Evolutionary conservation across 371 early-diverging fungal species (phyloP), one percentile per base, ranked within the genome.

Genomic region (Fennellomyces sp.): DNA sequence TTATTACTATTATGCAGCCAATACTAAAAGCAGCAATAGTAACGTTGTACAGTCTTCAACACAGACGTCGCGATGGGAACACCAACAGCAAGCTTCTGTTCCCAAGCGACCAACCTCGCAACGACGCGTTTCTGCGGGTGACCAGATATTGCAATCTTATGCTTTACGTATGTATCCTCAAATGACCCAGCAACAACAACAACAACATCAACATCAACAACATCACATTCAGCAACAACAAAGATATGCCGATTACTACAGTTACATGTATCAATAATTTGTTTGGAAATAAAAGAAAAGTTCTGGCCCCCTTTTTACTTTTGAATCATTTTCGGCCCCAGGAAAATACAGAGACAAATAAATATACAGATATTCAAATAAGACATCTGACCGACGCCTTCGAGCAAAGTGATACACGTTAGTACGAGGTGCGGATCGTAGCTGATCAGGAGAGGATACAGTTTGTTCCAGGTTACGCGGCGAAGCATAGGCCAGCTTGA

Each of bases 261-360:
- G 12, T 45, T 54, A 54, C 10, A 54, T 54, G 39, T 54, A 54
- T 35, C 35, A 39, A 7, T 23, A 54, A 54, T 35, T 28, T 28
- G 13, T 10, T 1, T n/a, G n/a, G 19, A 13, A 3, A 41, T n/a
- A 41, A 13, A 41, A 17, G 6, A 41, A 41, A 41, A 41, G 23
- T 45, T 8, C 23, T 45, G 17, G 19, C 23, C 23, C 23, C 23
- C 23, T 33, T 6, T 33, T 33, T 33, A 8, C 13, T 33, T 21
- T 45, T 45, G 17, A 23, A 45, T 21, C 5, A 45, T 8, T 45
- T 23, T 45, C 7, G 21, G 45, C 10, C 45, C 45, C 45, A 45
- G 45, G 45, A 21, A 45, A 45, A 45, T 45, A 25, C 17, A 23
- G 21, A 45, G 45, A 45, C 45, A 45, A 5, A 45, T 23, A 3